Evolutionary conservation across 1,139 yeast genomes (phyloP).

Genomic region (Nakaseomyces nivariensis): DNA sequence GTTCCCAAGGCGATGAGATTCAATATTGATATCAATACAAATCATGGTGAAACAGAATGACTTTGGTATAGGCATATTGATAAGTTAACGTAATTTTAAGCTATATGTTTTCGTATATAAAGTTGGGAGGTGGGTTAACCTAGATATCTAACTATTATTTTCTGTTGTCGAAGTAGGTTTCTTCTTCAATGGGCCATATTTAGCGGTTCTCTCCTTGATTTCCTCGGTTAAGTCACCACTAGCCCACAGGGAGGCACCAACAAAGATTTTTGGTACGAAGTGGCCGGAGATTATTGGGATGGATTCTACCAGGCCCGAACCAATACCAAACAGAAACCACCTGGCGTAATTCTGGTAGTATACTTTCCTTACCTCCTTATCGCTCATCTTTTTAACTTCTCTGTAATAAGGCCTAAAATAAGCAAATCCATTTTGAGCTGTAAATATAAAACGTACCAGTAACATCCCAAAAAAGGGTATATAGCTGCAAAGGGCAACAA

Average conservation of each 20-base stretch:
- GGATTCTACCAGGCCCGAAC: conserved; percentile 9
- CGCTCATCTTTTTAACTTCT: conserved; percentile 6
- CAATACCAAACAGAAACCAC: conserved; percentile 11
- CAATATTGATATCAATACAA: no score
- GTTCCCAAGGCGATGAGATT: no score
- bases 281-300: conserved; percentile 11
- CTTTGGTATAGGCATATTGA: no score
- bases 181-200: conserved; percentile 2
- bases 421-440: conserved; percentile 9
- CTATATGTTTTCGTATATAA: no score
- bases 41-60: no score
- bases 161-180: not conserved
- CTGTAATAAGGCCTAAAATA: conserved; percentile 9
- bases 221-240: conserved; percentile 4
- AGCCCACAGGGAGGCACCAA: conserved; percentile 13
- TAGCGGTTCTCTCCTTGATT: not conserved
- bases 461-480: conserved; percentile 11
- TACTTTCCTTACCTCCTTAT: conserved; percentile 3
- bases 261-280: conserved; percentile 7
- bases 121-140: no score
- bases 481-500: conserved; percentile 2
- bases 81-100: no score
- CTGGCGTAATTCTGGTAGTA: conserved; percentile 10
- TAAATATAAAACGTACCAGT: conserved; percentile 6
- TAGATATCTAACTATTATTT: no score